Conservation (phyloP, 1,284 basidiomycete genomes). For the Tetrapyrgos nigripes region DNA sequence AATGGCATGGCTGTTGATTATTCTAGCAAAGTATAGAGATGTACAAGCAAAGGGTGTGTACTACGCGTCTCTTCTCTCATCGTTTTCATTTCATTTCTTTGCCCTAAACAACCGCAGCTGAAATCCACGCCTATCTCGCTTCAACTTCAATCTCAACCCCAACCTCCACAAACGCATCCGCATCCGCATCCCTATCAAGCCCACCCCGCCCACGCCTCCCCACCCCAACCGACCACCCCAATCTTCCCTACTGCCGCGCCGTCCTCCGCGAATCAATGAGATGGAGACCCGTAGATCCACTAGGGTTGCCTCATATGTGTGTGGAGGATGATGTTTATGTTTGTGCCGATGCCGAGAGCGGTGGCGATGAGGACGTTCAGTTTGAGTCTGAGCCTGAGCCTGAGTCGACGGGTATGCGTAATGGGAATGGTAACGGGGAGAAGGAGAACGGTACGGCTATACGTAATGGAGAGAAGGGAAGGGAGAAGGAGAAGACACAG, state of each 20-base stretch:
- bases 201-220: conserved; percentile 28
- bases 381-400: no score
- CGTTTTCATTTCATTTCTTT: no score
- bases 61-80: not conserved
- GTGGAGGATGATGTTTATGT: conserved; percentile 18
- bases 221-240: conserved; percentile 15
- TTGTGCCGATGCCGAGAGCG: not conserved
- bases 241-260: conserved; percentile 5
- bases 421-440: no score
- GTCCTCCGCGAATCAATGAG: conserved; percentile 16
- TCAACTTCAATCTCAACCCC: not conserved
- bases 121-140: not conserved
- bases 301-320: conserved; percentile 10
- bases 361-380: no score
- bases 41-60: not conserved
- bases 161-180: no score
- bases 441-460: no score
- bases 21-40: not conserved
- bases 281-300: conserved; percentile 15
- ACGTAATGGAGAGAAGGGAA: no score
- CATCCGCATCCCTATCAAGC: no score
- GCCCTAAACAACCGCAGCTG: not conserved
- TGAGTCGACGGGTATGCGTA: not conserved
- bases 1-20: not conserved
- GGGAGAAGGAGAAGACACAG: no score